Evolutionary conservation across 192 early-diverging fungal genomes (phyloP).

Genomic region (Podila epigama): DNA sequence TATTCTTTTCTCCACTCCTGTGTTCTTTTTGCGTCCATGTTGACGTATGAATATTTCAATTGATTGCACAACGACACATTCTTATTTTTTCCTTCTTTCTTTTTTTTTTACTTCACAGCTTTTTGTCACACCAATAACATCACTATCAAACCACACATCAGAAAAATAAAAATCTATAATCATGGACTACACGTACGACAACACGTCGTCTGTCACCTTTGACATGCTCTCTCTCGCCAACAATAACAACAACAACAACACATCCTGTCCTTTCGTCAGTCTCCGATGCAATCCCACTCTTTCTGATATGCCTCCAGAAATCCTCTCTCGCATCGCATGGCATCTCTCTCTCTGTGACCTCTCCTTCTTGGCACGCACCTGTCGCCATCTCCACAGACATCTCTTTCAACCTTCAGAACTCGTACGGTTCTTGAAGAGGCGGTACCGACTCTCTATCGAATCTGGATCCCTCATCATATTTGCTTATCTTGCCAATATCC

Average conservation of each 20-base stretch:
- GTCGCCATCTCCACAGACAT: conserved; percentile 16
- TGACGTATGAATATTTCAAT: too few relatives aligned
- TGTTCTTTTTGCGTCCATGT: too few relatives aligned
- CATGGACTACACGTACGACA: conserved; percentile 8
- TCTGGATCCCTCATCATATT: conserved; percentile 54
- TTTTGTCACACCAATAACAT: neutral
- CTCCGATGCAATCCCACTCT: conserved; percentile 25
- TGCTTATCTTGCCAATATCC: conserved; percentile 52
- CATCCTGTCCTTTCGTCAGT: conserved; percentile 6
- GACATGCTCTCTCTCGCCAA: neutral
- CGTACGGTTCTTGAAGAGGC: conserved; percentile 44
- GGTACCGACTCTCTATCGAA: conserved; percentile 47
- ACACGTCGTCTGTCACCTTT: neutral
- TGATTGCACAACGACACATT: too few relatives aligned
- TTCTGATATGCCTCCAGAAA: conserved; percentile 35
- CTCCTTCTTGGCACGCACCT: conserved; percentile 44
- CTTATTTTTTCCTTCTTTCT: neutral
- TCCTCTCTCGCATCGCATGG: conserved; percentile 37
- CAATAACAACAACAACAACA: neutral
- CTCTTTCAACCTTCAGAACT: conserved; percentile 49
- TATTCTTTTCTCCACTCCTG: too few relatives aligned
- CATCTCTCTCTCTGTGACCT: conserved; percentile 41
- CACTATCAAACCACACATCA: neutral
- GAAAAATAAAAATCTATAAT: neutral
- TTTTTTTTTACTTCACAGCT: neutral